phyloP scores from a whole-genome alignment of 176 grass and related monocot genomes.

The Lolium multiflorum region DNA sequence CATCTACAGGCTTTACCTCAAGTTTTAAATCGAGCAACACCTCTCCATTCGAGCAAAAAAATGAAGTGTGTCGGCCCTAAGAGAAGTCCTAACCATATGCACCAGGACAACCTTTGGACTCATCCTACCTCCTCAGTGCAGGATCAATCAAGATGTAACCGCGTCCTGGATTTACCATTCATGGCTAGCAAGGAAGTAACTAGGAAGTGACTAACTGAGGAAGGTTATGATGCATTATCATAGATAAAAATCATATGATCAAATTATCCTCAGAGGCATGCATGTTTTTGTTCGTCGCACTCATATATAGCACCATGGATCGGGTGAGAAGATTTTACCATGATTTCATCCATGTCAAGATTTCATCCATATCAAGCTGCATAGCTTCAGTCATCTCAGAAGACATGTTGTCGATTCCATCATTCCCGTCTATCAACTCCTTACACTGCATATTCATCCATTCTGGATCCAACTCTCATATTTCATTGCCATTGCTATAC shows the following conservation, averaged over 20 bases:
- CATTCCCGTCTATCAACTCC: not conserved
- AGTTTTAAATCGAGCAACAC: too few relatives aligned
- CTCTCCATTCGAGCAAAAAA: too few relatives aligned
- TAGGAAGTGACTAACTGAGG: too few relatives aligned
- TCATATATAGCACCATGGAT: not conserved
- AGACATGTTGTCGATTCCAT: slow-evolving; percentile 25
- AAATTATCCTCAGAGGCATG: not conserved
- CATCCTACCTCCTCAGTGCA: too few relatives aligned
- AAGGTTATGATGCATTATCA: not conserved
- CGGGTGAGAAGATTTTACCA: slow-evolving; percentile 26
- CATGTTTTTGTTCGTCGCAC: not conserved
- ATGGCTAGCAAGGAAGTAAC: too few relatives aligned
- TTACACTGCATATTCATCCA: slow-evolving; percentile 43
- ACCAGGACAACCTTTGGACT: not conserved
- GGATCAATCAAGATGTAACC: too few relatives aligned
- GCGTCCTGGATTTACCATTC: too few relatives aligned
- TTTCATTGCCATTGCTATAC: slow-evolving; percentile 46
- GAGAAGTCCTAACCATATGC: too few relatives aligned
- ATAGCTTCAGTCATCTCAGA: slow-evolving; percentile 38
- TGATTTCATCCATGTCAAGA: slow-evolving; percentile 46
- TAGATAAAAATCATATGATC: too few relatives aligned
- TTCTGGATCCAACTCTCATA: slow-evolving; percentile 65
- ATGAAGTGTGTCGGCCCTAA: too few relatives aligned
- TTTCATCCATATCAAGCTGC: slow-evolving; percentile 41
- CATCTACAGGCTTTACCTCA: too few relatives aligned